A percentile compares a stretch with the other conserved stretches of the same genome.
Evolutionary conservation across 768 basidiomycete species (phyloP).

Genomic region (Suillus spraguei): DNA sequence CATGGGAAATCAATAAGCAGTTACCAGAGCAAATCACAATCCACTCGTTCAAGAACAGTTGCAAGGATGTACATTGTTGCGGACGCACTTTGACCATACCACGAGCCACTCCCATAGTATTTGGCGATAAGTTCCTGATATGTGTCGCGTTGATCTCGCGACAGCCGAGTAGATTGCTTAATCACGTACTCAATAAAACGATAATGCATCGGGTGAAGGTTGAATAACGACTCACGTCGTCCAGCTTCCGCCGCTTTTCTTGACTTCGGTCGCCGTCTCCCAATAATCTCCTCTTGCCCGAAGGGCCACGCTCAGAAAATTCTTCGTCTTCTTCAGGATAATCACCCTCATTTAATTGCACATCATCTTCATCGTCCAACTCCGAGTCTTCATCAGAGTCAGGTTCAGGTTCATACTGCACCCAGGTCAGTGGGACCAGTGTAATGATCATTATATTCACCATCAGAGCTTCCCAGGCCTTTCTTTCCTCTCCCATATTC

Average conservation of each 20-base stretch:
- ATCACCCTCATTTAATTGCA: conserved; percentile 44
- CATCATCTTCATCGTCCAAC: conserved; percentile 45
- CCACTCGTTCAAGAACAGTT: conserved; percentile 86
- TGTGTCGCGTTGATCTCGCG: conserved; percentile 68
- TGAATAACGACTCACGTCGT: conserved; percentile 42
- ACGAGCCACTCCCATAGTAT: conserved; percentile 85
- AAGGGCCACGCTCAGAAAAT: conserved; percentile 39
- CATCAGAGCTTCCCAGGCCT: conserved; percentile 83
- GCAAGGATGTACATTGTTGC: conserved; percentile 89
- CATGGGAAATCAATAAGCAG: conserved; percentile 1
- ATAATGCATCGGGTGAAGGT: conserved; percentile 7
- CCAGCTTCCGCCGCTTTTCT: conserved; percentile 62
- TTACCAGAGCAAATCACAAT: conserved; percentile 93
- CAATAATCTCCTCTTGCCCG: conserved; percentile 53
- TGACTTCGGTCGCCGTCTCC: conserved; percentile 39
- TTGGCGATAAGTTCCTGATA: conserved; percentile 70
- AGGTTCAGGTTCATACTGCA: conserved; percentile 76
- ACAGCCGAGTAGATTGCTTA: conserved; percentile 58
- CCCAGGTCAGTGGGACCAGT: conserved; percentile 1
- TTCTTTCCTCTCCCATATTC: conserved; percentile 66
- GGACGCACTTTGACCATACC: conserved; percentile 87
- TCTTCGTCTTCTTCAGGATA: conserved; percentile 44
- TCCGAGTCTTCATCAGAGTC: conserved; percentile 67
- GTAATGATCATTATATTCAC: conserved; percentile 46
- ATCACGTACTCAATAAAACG: conserved; percentile 11